These are phyloP conservation scores for Ustilago esculenta DNA, from an alignment of 1,284 basidiomycete species.

Conservation along the genomic window DNA sequence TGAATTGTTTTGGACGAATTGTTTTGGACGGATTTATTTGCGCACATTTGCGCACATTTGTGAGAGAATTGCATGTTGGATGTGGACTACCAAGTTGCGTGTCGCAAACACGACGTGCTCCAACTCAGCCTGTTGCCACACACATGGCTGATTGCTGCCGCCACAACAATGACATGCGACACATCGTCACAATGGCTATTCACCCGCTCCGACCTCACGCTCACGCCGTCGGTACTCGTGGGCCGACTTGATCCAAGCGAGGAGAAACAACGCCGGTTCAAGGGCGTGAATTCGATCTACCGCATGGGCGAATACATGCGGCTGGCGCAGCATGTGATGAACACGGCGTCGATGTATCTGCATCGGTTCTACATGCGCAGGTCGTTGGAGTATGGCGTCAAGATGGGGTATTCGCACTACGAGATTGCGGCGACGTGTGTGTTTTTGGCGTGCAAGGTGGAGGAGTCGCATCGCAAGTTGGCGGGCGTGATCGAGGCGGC, in stretches of 20 bases:
- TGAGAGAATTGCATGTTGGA: too few relatives aligned
- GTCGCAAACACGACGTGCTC: too few relatives aligned
- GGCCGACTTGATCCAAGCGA: slow-evolving; percentile 34
- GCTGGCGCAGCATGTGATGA: slow-evolving; percentile 59
- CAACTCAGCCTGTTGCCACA: too few relatives aligned
- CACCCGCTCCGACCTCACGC: slow-evolving; percentile 33
- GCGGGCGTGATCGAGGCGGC: slow-evolving; percentile 81
- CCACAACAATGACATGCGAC: too few relatives aligned
- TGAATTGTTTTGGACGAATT: too few relatives aligned
- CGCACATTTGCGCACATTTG: too few relatives aligned
- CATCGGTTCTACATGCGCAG: slow-evolving; percentile 94
- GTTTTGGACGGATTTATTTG: too few relatives aligned
- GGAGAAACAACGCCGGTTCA: slow-evolving; percentile 56
- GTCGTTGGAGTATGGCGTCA: slow-evolving; percentile 73
- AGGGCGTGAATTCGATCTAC: slow-evolving; percentile 58
- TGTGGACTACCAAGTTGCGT: too few relatives aligned
- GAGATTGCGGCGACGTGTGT: slow-evolving; percentile 88
- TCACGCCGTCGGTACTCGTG: slow-evolving; percentile 48
- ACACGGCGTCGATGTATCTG: slow-evolving; percentile 81
- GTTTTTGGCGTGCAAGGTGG: slow-evolving; percentile 89
- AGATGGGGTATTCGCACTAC: slow-evolving; percentile 68
- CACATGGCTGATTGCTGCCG: too few relatives aligned
- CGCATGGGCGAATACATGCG: slow-evolving; percentile 60
- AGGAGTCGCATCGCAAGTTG: slow-evolving; percentile 86
- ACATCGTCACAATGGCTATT: slow-evolving; percentile 63